Percentiles rank a stretch among this genome's conserved stretches.
Conservation (phyloP, 345 rosid species). For the Excoecaria agallocha region DNA sequence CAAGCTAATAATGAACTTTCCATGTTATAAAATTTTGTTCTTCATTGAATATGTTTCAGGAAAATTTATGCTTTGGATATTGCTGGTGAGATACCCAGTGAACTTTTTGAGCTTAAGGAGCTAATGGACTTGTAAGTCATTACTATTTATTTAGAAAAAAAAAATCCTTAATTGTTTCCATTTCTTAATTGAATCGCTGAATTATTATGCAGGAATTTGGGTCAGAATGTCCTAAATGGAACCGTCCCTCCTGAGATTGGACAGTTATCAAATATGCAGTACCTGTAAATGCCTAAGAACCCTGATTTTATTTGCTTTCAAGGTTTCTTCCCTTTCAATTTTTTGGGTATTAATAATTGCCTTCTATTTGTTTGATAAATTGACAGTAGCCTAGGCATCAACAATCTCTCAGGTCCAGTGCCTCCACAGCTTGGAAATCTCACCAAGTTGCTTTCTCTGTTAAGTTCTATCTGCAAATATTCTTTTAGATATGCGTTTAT, state of each 20-base stretch:
- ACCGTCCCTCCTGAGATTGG: slow-evolving; percentile 47
- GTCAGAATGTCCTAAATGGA: slow-evolving; percentile 51
- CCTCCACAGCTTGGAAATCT: slow-evolving; percentile 55
- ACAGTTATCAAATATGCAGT: slow-evolving; percentile 44
- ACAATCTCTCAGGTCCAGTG: slow-evolving; percentile 50
- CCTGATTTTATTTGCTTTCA: neutral
- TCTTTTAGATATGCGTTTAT: neutral
- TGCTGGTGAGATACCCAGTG: slow-evolving; percentile 45
- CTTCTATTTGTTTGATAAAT: slow-evolving; percentile 20
- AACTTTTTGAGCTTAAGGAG: slow-evolving; percentile 46
- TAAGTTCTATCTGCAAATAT: slow-evolving; percentile 26
- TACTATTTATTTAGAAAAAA: no score
- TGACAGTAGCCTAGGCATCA: slow-evolving; percentile 59
- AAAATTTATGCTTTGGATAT: slow-evolving; percentile 62
- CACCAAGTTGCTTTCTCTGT: slow-evolving; percentile 51
- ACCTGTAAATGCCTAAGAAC: slow-evolving; percentile 42
- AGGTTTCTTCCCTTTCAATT: neutral
- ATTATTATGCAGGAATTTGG: slow-evolving; percentile 44
- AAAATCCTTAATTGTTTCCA: neutral
- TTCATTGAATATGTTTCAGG: slow-evolving; percentile 28
- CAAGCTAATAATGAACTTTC: no score
- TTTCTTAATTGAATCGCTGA: neutral
- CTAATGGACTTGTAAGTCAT: slow-evolving; percentile 45
- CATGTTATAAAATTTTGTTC: no score
- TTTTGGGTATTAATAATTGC: slow-evolving; percentile 12